phyloP scores from a whole-genome alignment of 2,329 filamentous ascomycete species.

The Exserohilum rostratum region DNA sequence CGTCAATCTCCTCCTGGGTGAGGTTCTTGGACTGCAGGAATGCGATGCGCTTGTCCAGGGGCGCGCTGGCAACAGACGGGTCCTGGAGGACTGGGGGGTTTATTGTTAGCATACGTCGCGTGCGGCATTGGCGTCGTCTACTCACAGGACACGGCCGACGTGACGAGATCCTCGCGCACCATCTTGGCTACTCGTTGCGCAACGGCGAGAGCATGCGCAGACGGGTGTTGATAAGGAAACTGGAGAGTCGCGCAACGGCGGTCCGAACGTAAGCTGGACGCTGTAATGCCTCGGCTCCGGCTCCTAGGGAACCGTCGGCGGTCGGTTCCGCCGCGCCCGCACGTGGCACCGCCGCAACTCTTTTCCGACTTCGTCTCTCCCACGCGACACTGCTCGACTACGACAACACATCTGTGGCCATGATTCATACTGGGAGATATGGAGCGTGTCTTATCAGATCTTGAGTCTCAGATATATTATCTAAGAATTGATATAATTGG shows the following conservation, averaged over 20 bases:
- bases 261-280: constrained; percentile 21
- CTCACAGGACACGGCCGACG: constrained; percentile 71
- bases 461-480: too few relatives aligned
- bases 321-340: constrained; percentile 15
- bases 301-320: constrained; percentile 1
- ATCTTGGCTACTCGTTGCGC: constrained; percentile 61
- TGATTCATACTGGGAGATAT: neutral
- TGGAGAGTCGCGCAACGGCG: constrained; percentile 21
- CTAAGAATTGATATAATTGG: too few relatives aligned
- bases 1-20: constrained; percentile 92
- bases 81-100: constrained; percentile 79
- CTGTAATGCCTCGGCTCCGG: constrained; percentile 24
- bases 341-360: constrained; percentile 12
- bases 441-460: neutral
- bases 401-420: neutral
- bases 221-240: constrained; percentile 9
- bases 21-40: constrained; percentile 97
- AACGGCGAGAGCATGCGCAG: constrained; percentile 21
- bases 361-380: constrained; percentile 11
- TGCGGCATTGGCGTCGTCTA: constrained; percentile 11
- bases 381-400: constrained; percentile 2
- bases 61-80: constrained; percentile 84
- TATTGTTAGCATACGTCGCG: constrained; percentile 22
- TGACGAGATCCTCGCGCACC: constrained; percentile 91
- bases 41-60: constrained; percentile 89